A percentile compares a stretch with the other conserved stretches of the same genome.
These are phyloP conservation scores for Jacaranda copaia DNA, from an alignment of 257 asterid species.

Conservation along the genomic window DNA sequence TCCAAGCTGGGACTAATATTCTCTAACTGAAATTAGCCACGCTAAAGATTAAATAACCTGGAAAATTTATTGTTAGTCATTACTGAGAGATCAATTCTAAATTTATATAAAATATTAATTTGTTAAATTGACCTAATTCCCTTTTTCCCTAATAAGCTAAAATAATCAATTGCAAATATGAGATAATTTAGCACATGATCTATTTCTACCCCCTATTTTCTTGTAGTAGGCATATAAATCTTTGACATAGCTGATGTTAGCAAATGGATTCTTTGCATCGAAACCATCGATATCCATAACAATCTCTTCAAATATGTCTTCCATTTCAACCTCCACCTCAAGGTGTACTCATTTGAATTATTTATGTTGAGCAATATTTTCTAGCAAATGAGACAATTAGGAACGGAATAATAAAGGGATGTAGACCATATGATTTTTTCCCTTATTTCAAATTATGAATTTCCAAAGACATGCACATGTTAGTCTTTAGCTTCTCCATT, in stretches of 20 bases:
- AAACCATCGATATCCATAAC: slow-evolving; percentile 71
- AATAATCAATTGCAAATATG: background rate
- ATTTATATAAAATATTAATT: too few relatives aligned
- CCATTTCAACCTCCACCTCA: slow-evolving; percentile 89
- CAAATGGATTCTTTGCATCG: slow-evolving; percentile 75
- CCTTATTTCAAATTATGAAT: slow-evolving; percentile 47
- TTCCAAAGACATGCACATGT: slow-evolving; percentile 80
- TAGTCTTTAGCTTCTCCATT: slow-evolving; percentile 57
- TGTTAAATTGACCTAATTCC: too few relatives aligned
- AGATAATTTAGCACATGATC: background rate
- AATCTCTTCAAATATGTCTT: slow-evolving; percentile 78
- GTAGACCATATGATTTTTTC: slow-evolving; percentile 60
- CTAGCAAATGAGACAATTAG: background rate
- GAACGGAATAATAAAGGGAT: background rate
- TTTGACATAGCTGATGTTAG: slow-evolving; percentile 76
- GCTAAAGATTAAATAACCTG: too few relatives aligned
- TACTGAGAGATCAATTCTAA: too few relatives aligned
- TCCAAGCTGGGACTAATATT: too few relatives aligned
- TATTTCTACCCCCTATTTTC: slow-evolving; percentile 69
- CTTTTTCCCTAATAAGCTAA: background rate
- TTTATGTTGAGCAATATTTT: background rate
- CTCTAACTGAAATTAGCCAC: too few relatives aligned
- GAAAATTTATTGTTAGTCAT: too few relatives aligned
- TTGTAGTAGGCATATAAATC: slow-evolving; percentile 78
- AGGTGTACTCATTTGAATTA: background rate